A percentile compares a stretch with the other conserved stretches of the same genome.
Evolutionary conservation across 306 rosid genomes (phyloP).

Genomic region (Cotoneaster glaucophyllus): DNA sequence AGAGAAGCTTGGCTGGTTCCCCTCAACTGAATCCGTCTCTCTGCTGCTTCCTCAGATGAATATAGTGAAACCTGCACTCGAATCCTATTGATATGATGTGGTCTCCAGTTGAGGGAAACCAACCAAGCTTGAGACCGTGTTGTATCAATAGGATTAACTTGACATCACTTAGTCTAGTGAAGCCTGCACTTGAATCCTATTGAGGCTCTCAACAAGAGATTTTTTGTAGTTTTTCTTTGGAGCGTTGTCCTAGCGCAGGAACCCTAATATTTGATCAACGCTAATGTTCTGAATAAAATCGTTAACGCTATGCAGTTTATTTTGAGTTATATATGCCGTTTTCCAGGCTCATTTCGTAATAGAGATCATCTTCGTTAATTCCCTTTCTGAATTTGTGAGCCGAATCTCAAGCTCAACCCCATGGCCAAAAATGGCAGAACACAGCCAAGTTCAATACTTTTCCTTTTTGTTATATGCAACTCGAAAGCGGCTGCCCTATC

Average conservation of each 20-base stretch:
- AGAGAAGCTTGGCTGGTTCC: conserved; percentile 49
- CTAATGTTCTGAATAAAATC: neutral
- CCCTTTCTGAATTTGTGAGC: neutral
- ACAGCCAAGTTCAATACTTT: too few relatives aligned
- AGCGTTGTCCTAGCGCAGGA: neutral
- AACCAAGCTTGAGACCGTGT: too few relatives aligned
- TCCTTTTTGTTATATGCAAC: too few relatives aligned
- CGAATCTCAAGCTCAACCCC: neutral
- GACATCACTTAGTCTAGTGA: neutral
- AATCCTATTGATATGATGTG: conserved; percentile 19
- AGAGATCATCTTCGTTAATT: neutral
- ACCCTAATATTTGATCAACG: neutral
- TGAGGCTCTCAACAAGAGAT: neutral
- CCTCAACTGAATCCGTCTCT: conserved; percentile 13
- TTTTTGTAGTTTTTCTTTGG: conserved; percentile 10
- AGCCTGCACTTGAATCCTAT: conserved; percentile 29
- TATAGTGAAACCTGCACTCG: conserved; percentile 12
- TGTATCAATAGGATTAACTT: too few relatives aligned
- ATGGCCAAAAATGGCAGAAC: neutral
- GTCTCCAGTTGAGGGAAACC: neutral
- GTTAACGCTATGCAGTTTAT: neutral
- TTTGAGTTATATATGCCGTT: neutral
- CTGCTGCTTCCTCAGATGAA: conserved; percentile 25
- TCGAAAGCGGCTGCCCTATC: neutral
- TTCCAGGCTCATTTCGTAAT: neutral